Base-by-base conservation (phyloP, 1,139 yeast species). In the Pichia sp. region DNA sequence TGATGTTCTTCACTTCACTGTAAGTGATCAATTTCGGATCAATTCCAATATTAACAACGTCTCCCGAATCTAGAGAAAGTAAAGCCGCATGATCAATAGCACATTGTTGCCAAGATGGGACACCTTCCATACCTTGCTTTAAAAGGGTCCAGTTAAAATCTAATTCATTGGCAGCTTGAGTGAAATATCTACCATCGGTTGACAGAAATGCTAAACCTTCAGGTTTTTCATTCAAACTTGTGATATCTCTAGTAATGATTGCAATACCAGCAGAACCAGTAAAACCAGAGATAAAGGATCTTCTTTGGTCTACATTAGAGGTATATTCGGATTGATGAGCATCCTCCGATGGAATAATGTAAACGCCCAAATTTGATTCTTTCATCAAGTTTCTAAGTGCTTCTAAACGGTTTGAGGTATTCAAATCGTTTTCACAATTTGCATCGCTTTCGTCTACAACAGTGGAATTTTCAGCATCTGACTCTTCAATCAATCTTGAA, bases 191-290 rank as follows among this genome's bases (percentile, higher is more conserved):
- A 10, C 97, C 97, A 64, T 94, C 98, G 0, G 98, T 94, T 9
- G 95, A 81, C 54, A 94, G 71, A 4, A 84, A 84, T 33, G 95
- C 92, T 52, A 78, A 72, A 8, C 84, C 83, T 54, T 75, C 78
- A n/a, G 81, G 81, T 9, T 57, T 57, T 8, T 72, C 74, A 53
- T 77, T 77, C 75, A 77, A 65, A 54, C 75, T 72, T n/a, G 69
- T 64, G 43, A 81, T 63, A 58, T 84, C 88, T 53, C 88, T 68
- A 2, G 97, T 83, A 38, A 92, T 71, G 37, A 94, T 74, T 3
- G 97, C 98, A 37, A 88, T 73, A 45, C 98, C 99, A 1, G 97
- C 97, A 47, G 95, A 82, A 4, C 99, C 99, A 47, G 86, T 84
- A 66, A 92, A 92, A 0, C 95, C 95, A 29, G 92, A 79, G 41